A percentile compares a stretch with the other conserved stretches of the same genome.
Conservation (phyloP, 1,139 yeast species). For the Geotrichum klebahnii region DNA sequence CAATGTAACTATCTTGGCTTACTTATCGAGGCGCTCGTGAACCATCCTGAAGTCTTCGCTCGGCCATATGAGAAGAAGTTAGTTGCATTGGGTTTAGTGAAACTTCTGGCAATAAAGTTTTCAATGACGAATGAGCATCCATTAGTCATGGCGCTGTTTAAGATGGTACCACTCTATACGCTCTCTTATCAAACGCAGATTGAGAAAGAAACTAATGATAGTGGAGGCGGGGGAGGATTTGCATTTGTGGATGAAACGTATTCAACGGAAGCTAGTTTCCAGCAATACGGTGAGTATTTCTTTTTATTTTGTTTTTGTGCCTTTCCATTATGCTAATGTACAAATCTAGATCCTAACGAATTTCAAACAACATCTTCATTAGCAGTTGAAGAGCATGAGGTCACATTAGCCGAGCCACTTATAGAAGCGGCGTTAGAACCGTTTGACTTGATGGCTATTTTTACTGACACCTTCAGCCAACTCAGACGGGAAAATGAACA, state of each 20-base stretch:
- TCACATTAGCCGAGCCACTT: slow-evolving; percentile 12
- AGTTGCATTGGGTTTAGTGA: slow-evolving; percentile 9
- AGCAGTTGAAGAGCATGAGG: slow-evolving; percentile 11
- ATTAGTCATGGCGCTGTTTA: slow-evolving; percentile 4
- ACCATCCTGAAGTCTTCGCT: slow-evolving; percentile 6
- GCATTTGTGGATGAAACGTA: slow-evolving; percentile 10
- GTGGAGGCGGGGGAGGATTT: background rate
- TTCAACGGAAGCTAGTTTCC: slow-evolving; percentile 8
- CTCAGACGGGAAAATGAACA: slow-evolving; percentile 5
- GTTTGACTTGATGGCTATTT: background rate
- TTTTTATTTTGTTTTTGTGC: background rate
- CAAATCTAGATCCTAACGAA: background rate
- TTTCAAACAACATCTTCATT: background rate
- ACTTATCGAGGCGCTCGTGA: slow-evolving; percentile 1
- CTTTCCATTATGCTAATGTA: background rate
- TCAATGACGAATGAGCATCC: background rate
- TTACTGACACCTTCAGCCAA: slow-evolving; percentile 3
- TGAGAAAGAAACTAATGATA: slow-evolving; percentile 3
- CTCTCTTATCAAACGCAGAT: slow-evolving; percentile 3
- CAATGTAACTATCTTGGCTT: slow-evolving; percentile 2
- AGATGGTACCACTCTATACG: slow-evolving; percentile 4
- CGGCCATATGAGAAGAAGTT: slow-evolving; percentile 17
- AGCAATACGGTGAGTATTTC: slow-evolving; percentile 4
- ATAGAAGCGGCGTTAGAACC: slow-evolving; percentile 4
- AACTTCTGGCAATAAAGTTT: slow-evolving; percentile 6